A percentile compares a stretch with the other conserved stretches of the same genome.
Conservation (phyloP, 2,329 filamentous ascomycete species). For the Ceratocystis lukuohia region DNA sequence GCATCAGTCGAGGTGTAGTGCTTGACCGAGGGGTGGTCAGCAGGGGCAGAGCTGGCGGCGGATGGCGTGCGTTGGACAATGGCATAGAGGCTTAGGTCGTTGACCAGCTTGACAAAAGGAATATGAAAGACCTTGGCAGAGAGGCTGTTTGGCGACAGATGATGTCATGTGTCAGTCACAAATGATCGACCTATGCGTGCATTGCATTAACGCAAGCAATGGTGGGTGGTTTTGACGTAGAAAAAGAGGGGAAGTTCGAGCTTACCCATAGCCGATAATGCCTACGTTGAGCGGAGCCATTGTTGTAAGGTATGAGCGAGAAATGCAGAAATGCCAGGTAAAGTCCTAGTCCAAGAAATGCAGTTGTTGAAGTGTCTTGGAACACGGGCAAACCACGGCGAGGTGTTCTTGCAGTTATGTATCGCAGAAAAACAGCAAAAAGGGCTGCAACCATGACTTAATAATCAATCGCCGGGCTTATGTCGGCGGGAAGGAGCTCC, state of each 20-base stretch:
- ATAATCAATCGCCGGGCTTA: not conserved
- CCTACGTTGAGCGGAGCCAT: slow-evolving; percentile 34
- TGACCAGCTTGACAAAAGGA: slow-evolving; percentile 45
- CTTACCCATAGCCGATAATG: slow-evolving; percentile 39
- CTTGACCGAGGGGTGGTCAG: slow-evolving; percentile 52
- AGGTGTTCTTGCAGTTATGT: no score
- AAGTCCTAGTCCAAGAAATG: not conserved
- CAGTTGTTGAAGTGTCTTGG: not conserved
- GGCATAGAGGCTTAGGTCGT: slow-evolving; percentile 46
- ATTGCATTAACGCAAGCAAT: not conserved
- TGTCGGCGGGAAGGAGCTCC: not conserved
- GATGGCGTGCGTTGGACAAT: slow-evolving; percentile 63
- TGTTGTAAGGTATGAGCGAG: not conserved
- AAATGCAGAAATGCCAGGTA: not conserved
- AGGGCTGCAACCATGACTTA: not conserved
- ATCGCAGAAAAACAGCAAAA: no score
- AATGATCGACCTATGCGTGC: not conserved
- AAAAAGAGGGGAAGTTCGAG: slow-evolving; percentile 7
- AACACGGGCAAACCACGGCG: not conserved
- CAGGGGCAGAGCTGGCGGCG: slow-evolving; percentile 49
- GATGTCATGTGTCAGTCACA: not conserved
- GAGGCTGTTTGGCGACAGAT: slow-evolving; percentile 28
- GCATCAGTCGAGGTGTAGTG: slow-evolving; percentile 50
- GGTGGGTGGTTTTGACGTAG: not conserved
- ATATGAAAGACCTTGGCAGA: slow-evolving; percentile 75